Evolutionary conservation across 2,329 filamentous ascomycete species (phyloP), one percentile per base, ranked within the genome.

Genomic region (Colletotrichum sp.): DNA sequence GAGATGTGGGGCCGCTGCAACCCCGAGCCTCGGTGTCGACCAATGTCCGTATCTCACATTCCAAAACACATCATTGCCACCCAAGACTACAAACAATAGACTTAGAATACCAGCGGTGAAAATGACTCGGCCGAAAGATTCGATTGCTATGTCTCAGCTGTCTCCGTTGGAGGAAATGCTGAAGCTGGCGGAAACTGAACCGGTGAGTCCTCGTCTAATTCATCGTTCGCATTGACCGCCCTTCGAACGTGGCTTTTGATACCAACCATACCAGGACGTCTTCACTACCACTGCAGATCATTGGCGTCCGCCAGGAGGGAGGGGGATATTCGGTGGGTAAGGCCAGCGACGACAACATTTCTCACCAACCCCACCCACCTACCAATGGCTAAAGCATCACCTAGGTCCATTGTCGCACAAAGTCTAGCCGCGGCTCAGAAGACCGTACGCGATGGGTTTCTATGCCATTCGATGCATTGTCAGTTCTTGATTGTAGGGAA

Each of bases 341-440:
- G 44, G 1, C 44, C 44, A 2, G 44, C 44, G 44, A 13, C 12
- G 44, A 13, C n/a, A 52, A 7, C 12, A 8, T 22, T 52, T 22
- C 2, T 3, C 2, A 13, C 19, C n/a, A 3, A 3, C n/a, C n/a
- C 4, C n/a, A 13, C 0, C 22, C 44, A 22, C n/a, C 12, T 5
- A 13, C 44, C n/a, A 22, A 22, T 52, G 0, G 6, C 44, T 13
- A 8, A 52, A 11, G 44, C 44, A 22, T 22, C n/a, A 52, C 6
- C 0, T 5, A 52, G 44, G n/a, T 52, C 44, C n/a, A 52, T 52
- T 1, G 11, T 52, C 44, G 44, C 44, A 0, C 44, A 52, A 52
- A 52, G 44, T 2, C 44, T 52, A 0, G 44, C 22, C n/a, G 44
- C 44, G n/a, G 44, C 44, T 22, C 44, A 52, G 44, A 7, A 52